Base-by-base conservation (phyloP, 805 yeast genomes). In the Starmera quercuum region DNA sequence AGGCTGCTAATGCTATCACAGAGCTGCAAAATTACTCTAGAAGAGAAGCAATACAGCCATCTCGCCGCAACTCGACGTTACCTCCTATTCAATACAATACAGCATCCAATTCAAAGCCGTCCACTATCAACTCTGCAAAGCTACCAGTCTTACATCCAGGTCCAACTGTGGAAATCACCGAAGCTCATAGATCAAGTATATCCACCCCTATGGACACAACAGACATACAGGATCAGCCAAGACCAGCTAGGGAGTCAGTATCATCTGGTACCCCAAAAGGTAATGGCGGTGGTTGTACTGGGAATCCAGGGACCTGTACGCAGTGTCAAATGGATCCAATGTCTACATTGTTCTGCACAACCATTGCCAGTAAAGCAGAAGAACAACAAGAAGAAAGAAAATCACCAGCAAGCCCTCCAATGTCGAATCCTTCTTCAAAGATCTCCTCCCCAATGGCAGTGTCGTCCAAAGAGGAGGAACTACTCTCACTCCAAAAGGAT, bases 281-380 rank as follows among this genome's bases (percentile, higher is more conserved):
- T 40, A 41, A 21, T 33, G 31, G 15, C 23, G 36, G 61, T 3
- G 78, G 73, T 9, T 85, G 95, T 56, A 80, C 90, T 0, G 94
- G 94, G 2, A 76, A 84, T 47, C 96, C 96, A 9, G 95, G 95
- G 3, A 76, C 87, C 4, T 86, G 96, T 53, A 57, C 61, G 6
- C 88, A 81, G 57, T 86, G 96, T 58, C 94, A 81, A 50, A 54
- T 61, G 31, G 95, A 87, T 56, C 95, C 95, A 21, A 77, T 84
- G 83, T 78, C 87, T 5, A 85, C 94, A 3, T 63, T 84, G 26
- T 87, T 87, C 59, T 87, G 96, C 61, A 77, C 94, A 2, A 83
- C 95, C 0, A 75, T 87, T 17, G 92, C 95, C 5, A 70, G 72
- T 2, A 56, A 56, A 37, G 56, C 56, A 12, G 51, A 44, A 30